These are phyloP conservation scores for Leccinum broughii DNA, from an alignment of 768 basidiomycete genomes.

Conservation along the genomic window DNA sequence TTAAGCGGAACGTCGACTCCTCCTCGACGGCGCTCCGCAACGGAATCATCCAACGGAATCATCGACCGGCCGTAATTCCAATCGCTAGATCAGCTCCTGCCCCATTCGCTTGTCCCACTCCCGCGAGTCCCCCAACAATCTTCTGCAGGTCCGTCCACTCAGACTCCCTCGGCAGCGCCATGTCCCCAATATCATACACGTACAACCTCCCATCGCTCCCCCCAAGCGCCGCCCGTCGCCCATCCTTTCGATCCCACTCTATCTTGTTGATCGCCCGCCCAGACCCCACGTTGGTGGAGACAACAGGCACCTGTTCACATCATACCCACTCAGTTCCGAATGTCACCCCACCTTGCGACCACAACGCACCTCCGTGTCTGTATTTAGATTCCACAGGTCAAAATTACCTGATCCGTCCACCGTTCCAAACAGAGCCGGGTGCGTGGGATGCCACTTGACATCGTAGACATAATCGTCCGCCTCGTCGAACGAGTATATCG, in stretches of 20 bases:
- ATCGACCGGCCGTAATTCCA: constrained; percentile 38
- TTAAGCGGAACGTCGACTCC: neutral
- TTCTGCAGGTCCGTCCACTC: constrained; percentile 96
- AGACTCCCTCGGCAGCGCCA: constrained; percentile 81
- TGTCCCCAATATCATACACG: constrained; percentile 93
- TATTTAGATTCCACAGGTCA: constrained; percentile 96
- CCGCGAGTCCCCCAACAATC: constrained; percentile 68
- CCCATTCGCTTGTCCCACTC: constrained; percentile 49
- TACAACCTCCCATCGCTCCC: constrained; percentile 92
- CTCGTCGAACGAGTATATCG: constrained; percentile 94
- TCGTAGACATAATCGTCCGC: constrained; percentile 99
- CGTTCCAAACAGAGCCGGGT: constrained; percentile 87
- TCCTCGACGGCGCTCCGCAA: constrained; percentile 14
- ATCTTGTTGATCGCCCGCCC: constrained; percentile 92
- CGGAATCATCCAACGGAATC: constrained; percentile 23
- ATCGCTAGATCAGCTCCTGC: constrained; percentile 29
- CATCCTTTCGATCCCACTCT: constrained; percentile 93
- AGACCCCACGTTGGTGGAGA: constrained; percentile 80
- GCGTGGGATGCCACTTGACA: constrained; percentile 95
- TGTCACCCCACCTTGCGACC: neutral
- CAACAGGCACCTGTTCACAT: constrained; percentile 73
- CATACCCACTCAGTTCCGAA: constrained; percentile 4
- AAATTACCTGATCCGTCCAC: constrained; percentile 96
- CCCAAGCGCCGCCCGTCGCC: constrained; percentile 85
- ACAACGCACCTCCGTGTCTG: constrained; percentile 86